Percentiles rank a stretch among this genome's conserved stretches.
These are phyloP conservation scores for Colletotrichum plurivorum DNA, from an alignment of 2,329 filamentous ascomycete species.

Conservation along the genomic window DNA sequence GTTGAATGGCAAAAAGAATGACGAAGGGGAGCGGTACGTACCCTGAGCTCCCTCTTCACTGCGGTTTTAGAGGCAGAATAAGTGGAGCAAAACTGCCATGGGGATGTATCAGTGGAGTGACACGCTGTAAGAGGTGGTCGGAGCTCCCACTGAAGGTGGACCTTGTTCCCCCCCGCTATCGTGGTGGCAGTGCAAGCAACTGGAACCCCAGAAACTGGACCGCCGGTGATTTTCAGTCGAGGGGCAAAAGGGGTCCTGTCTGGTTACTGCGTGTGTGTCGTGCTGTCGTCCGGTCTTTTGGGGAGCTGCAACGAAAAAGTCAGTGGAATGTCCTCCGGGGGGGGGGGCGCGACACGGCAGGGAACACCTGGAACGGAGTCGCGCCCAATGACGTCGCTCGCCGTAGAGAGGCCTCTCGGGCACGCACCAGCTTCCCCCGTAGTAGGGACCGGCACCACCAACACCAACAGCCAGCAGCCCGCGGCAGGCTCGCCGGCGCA, in stretches of 20 bases:
- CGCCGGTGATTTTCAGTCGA: neutral
- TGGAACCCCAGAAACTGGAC: neutral
- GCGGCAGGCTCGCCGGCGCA: neutral
- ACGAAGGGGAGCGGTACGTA: conserved; percentile 27
- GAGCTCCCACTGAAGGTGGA: neutral
- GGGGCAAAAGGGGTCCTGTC: neutral
- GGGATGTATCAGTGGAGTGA: conserved; percentile 33
- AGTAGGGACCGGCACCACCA: neutral
- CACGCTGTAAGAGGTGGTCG: conserved; percentile 6
- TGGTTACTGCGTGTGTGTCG: neutral
- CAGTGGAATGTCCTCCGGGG: neutral
- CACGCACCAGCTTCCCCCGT: neutral
- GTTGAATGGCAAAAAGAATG: conserved; percentile 25
- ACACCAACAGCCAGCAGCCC: neutral
- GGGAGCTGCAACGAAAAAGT: neutral
- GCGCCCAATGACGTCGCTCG: conserved; percentile 37
- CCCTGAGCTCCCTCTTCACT: neutral
- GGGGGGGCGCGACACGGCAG: conserved; percentile 7
- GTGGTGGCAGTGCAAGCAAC: conserved; percentile 28
- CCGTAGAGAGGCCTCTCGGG: conserved; percentile 38
- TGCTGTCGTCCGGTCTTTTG: neutral
- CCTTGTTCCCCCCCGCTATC: neutral
- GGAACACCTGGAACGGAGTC: conserved; percentile 20
- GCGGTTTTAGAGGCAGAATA: conserved; percentile 13
- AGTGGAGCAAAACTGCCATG: conserved; percentile 27